Evolutionary conservation across 305 asterid genomes (phyloP).

Genomic region (Solanum hybrid): DNA sequence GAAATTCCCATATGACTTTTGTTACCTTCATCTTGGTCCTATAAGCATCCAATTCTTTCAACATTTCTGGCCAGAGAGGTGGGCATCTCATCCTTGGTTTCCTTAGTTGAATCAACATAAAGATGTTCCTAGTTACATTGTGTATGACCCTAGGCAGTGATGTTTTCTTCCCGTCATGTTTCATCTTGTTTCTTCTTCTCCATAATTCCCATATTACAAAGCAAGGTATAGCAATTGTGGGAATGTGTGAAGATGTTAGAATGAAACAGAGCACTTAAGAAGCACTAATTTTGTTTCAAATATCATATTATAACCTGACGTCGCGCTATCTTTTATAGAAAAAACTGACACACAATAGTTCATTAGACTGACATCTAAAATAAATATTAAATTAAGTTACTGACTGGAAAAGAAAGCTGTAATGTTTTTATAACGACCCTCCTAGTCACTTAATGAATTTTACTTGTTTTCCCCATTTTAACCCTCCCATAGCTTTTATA

Average conservation of each 20-base stretch:
- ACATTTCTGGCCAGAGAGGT: too few relatives aligned
- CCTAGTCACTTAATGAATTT: neutral
- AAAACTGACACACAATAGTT: neutral
- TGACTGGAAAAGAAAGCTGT: neutral
- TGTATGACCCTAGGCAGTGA: too few relatives aligned
- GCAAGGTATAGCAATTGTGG: neutral
- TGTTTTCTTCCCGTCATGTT: too few relatives aligned
- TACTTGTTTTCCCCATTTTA: neutral
- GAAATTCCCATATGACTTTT: too few relatives aligned
- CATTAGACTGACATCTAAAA: neutral
- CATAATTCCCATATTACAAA: too few relatives aligned
- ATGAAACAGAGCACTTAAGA: neutral
- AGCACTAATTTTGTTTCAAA: neutral
- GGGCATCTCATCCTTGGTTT: too few relatives aligned
- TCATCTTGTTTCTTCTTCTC: too few relatives aligned
- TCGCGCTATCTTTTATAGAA: neutral
- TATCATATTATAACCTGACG: neutral
- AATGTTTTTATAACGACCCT: neutral
- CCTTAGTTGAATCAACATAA: too few relatives aligned
- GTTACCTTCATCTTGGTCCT: too few relatives aligned
- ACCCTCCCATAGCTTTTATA: neutral
- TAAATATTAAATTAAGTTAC: neutral
- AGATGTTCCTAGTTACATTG: too few relatives aligned
- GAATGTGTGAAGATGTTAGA: neutral
- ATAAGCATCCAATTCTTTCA: too few relatives aligned